A percentile compares a stretch with the other conserved stretches of the same genome.
These are phyloP conservation scores for Cystobasidium tubakii DNA, from an alignment of 768 basidiomycete species.

Conservation along the genomic window DNA sequence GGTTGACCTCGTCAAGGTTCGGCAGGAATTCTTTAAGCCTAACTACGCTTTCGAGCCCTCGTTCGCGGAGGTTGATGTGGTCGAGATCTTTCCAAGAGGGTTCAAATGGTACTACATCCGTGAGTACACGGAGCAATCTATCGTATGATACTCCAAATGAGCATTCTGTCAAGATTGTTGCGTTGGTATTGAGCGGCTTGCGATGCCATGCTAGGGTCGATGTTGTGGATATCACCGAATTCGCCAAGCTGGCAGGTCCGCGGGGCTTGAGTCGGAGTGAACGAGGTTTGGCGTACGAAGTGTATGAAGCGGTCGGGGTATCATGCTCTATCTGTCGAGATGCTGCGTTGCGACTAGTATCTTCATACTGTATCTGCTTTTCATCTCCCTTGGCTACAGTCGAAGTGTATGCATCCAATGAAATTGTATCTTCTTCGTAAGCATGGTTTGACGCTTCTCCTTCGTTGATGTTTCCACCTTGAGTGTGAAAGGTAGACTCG, in stretches of 20 bases:
- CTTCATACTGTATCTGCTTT: neutral
- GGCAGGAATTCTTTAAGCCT: conserved; percentile 77
- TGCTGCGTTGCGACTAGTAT: neutral
- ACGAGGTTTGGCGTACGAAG: neutral
- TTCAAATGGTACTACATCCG: conserved; percentile 88
- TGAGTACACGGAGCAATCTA: conserved; percentile 80
- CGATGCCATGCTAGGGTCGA: conserved; percentile 31
- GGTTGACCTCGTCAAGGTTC: conserved; percentile 50
- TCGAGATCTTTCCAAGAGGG: conserved; percentile 83
- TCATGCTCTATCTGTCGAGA: neutral
- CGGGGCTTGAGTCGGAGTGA: neutral
- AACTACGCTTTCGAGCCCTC: conserved; percentile 72
- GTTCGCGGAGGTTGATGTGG: conserved; percentile 66
- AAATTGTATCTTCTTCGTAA: neutral
- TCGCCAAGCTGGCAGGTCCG: conserved; percentile 12
- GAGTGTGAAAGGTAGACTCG: neutral
- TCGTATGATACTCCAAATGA: conserved; percentile 94
- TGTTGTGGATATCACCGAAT: conserved; percentile 8
- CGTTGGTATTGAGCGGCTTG: conserved; percentile 48
- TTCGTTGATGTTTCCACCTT: neutral
- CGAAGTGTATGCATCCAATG: neutral
- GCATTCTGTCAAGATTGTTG: conserved; percentile 85
- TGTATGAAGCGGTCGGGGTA: conserved; percentile 14
- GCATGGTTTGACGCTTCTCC: neutral
- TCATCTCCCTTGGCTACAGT: neutral